phyloP scores from a whole-genome alignment of 805 yeast species.

The Nakazawaea ishiwadae region DNA sequence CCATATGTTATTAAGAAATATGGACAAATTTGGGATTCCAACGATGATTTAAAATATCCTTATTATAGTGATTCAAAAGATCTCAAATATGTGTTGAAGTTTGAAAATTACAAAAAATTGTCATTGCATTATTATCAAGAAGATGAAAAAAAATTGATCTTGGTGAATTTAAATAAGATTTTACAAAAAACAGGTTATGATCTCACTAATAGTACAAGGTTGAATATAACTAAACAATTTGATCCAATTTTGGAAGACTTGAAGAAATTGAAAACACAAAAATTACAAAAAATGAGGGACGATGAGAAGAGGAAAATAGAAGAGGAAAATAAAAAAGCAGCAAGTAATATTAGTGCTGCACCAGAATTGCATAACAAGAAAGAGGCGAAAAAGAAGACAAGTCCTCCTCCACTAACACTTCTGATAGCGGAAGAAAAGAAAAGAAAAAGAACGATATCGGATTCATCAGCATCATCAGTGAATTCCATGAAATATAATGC shows the following conservation, averaged over 20 bases:
- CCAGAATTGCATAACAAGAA: background rate
- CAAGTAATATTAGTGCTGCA: background rate
- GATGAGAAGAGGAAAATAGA: background rate
- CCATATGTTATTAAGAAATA: conserved; percentile 16
- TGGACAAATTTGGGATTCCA: conserved; percentile 24
- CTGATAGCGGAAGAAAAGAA: background rate
- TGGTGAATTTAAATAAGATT: background rate
- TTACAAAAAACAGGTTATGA: conserved; percentile 4
- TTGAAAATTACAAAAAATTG: conserved; percentile 26
- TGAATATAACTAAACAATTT: background rate
- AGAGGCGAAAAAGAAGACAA: background rate
- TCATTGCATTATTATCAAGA: background rate
- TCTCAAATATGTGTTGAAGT: conserved; percentile 30
- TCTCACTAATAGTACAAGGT: background rate
- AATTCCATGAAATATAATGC: conserved; percentile 5
- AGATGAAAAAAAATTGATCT: background rate
- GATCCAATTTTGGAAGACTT: background rate
- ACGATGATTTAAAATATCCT: conserved; percentile 23
- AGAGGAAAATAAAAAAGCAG: background rate
- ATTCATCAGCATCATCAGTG: conserved; percentile 8
- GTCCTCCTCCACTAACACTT: background rate
- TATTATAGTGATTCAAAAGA: conserved; percentile 20
- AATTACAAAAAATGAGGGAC: background rate
- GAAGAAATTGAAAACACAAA: background rate
- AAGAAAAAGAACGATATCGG: conserved; percentile 9